Percentiles rank a stretch among this genome's conserved stretches.
Evolutionary conservation across 2,329 filamentous ascomycete genomes (phyloP).

Genomic region (Sarocladium brachiariae): DNA sequence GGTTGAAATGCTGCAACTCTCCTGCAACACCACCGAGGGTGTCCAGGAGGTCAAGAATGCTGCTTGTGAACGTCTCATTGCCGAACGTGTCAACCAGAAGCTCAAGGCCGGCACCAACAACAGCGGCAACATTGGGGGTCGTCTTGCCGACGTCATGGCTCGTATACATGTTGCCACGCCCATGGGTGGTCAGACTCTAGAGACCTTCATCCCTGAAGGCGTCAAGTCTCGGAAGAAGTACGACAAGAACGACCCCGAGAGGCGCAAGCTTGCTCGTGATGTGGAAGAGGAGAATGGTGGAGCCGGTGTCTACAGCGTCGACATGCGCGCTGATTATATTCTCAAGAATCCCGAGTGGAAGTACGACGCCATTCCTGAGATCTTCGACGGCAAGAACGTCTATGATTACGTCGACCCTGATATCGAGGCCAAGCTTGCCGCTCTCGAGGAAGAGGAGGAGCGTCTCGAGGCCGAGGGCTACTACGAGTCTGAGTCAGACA

Average conservation of each 20-base stretch:
- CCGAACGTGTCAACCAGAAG: conserved; percentile 91
- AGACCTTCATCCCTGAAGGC: conserved; percentile 84
- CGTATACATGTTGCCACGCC: conserved; percentile 97
- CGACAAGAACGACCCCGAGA: conserved; percentile 81
- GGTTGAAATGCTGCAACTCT: conserved; percentile 87
- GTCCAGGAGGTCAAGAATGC: conserved; percentile 93
- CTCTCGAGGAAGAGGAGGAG: conserved; percentile 93
- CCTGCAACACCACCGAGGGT: conserved; percentile 90
- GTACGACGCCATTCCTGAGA: conserved; percentile 89
- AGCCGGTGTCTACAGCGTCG: conserved; percentile 91
- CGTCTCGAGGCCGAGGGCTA: conserved; percentile 84
- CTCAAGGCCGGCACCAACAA: conserved; percentile 81
- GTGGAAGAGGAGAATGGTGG: conserved; percentile 88
- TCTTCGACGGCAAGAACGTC: conserved; percentile 93
- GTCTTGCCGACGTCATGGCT: conserved; percentile 83
- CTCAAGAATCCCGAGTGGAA: conserved; percentile 91
- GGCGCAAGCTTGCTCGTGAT: conserved; percentile 74
- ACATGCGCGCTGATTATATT: conserved; percentile 82
- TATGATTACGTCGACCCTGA: conserved; percentile 97
- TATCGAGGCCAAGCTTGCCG: conserved; percentile 86
- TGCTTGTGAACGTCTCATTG: conserved; percentile 86
- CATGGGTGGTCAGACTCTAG: conserved; percentile 68
- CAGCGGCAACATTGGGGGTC: conserved; percentile 68
- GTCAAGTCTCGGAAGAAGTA: conserved; percentile 79
- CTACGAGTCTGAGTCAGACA: conserved; percentile 77